Percentiles rank a stretch among this genome's conserved stretches.
Conservation (phyloP, 2,329 filamentous ascomycete species). For the Calonectria pseudoturangicola region DNA sequence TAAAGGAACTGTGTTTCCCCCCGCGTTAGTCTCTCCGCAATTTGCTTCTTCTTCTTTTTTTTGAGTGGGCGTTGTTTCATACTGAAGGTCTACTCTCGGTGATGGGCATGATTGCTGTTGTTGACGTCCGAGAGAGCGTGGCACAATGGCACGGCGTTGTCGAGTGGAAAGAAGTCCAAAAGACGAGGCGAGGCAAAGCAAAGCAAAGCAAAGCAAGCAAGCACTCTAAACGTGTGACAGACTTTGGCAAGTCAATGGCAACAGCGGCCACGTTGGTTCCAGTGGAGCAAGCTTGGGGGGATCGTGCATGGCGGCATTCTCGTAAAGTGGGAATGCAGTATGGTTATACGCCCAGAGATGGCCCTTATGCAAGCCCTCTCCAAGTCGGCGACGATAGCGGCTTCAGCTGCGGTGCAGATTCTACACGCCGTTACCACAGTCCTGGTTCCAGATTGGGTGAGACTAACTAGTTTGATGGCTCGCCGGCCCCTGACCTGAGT, state of each 20-base stretch:
- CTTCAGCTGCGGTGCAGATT: constrained; percentile 2
- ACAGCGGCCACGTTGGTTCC: constrained; percentile 21
- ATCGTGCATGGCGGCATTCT: constrained; percentile 16
- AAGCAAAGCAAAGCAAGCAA: background rate
- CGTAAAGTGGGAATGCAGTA: constrained; percentile 7
- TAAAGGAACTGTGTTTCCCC: constrained; percentile 51
- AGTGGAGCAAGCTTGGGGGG: background rate
- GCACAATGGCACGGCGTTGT: background rate
- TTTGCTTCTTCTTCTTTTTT: background rate
- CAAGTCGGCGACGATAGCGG: background rate
- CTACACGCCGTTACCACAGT: constrained; percentile 5
- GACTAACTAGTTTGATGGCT: constrained; percentile 8
- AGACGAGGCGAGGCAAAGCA: background rate
- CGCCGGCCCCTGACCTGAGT: constrained; percentile 21
- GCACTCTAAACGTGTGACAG: constrained; percentile 4
- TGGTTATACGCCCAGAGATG: constrained; percentile 19
- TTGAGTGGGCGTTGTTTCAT: background rate
- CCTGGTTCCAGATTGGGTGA: constrained; percentile 24
- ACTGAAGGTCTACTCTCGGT: constrained; percentile 34
- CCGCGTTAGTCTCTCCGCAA: background rate
- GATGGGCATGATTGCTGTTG: constrained; percentile 32
- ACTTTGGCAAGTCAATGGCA: constrained; percentile 13
- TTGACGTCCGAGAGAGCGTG: background rate
- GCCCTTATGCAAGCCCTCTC: constrained; percentile 24
- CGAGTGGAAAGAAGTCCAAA: background rate